Evolutionary conservation across 2,329 filamentous ascomycete genomes (phyloP), one percentile per base, ranked within the genome.

Genomic region (Magnaporthiopsis rhizophila): DNA sequence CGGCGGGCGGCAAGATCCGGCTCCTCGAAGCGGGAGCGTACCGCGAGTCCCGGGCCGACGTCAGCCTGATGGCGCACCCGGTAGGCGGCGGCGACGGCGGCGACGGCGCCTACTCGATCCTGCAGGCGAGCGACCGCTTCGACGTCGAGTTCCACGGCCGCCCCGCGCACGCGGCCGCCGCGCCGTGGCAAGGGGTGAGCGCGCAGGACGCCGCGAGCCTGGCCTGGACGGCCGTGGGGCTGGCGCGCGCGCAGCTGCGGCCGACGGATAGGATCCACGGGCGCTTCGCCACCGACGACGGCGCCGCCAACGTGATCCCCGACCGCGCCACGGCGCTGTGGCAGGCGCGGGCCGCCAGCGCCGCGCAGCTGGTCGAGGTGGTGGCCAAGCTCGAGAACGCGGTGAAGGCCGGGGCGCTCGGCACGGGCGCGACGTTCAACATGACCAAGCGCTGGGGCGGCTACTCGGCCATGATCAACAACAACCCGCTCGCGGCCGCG

Each of bases 321-420:
- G 62, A 63, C 56, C 86, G 87, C 3, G 83, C 85, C 26, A 82
- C 80, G 56, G 83, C 81, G 69, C 88, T 86, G 3, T 86, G 76
- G 69, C 82, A 81, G 58, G 80, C 86, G 69, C 86, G 85, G n/a
- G 82, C 77, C 59, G 75, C 79, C 62, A 74, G 81, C 69, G 65
- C 69, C 9, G 63, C 65, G 7, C 64, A 67, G 1, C 62, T 73
- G 0, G 67, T 71, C 12, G 64, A 67, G 9, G 69, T 72, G 24
- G 70, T 68, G 0, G 67, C 68, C n/a, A 67, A 70, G 0, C 68
- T 74, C 7, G 63, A 68, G 15, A 67, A 68, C 24, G 74, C 73
- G 34, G 73, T 74, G 63, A 69, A 74, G 56, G 72, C 72, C 1
- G 72, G 73, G 3, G 71, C 66, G 66, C 72, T 70, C 66, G 78